Conservation (phyloP, 176 grass and related monocot species). For the Carex pumila region DNA sequence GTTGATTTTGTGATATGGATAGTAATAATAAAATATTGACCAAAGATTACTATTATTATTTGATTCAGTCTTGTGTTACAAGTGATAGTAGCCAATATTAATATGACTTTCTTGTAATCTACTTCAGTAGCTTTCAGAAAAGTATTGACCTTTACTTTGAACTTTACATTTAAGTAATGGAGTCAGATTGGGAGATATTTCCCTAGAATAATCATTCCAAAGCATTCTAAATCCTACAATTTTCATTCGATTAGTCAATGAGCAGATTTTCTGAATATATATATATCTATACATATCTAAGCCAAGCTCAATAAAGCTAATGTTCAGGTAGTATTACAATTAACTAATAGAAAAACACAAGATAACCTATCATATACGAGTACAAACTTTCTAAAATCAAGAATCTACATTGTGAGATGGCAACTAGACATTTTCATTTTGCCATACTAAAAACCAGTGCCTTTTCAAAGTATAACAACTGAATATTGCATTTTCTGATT, state of each 20-base stretch:
- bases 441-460: not conserved
- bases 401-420: not conserved
- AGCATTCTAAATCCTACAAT: not conserved
- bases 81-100: constrained; percentile 4
- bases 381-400: not conserved
- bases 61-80: constrained; percentile 7
- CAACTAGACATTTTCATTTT: not conserved
- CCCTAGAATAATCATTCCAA: not conserved
- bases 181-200: not conserved
- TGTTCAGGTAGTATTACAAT: not conserved
- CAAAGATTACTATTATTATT: not conserved
- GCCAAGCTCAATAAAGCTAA: not conserved
- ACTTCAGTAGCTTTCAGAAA: constrained; percentile 10
- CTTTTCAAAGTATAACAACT: not conserved
- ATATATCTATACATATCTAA: not conserved
- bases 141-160: not conserved
- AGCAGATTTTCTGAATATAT: constrained; percentile 9
- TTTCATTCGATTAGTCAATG: not conserved
- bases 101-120: constrained; percentile 8
- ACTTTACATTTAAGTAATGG: not conserved
- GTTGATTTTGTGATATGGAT: constrained; percentile 5
- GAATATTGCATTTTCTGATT: not conserved
- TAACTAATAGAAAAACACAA: not conserved
- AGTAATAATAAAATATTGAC: constrained; percentile 6
- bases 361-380: not conserved